Percentiles rank a stretch among this genome's conserved stretches.
These are phyloP conservation scores for Botryotinia convoluta DNA, from an alignment of 2,329 filamentous ascomycete species.

Conservation along the genomic window DNA sequence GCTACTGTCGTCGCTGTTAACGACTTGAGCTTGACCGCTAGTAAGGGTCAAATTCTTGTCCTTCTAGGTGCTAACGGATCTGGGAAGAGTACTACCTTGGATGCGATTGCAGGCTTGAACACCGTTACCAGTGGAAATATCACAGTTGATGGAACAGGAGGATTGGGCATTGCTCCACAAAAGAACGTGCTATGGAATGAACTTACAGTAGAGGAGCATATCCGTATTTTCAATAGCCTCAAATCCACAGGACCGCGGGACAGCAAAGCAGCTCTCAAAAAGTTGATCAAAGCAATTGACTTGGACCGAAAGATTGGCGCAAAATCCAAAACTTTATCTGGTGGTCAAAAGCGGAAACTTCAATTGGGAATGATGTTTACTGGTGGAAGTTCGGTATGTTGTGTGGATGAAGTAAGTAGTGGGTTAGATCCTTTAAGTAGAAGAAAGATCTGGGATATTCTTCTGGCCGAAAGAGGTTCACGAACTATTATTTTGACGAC, in stretches of 20 bases:
- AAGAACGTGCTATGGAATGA: conserved; percentile 94
- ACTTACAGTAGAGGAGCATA: conserved; percentile 80
- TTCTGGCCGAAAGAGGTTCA: conserved; percentile 76
- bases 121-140: conserved; percentile 75
- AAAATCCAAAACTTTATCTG: conserved; percentile 73
- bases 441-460: conserved; percentile 90
- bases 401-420: conserved; percentile 86
- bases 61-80: conserved; percentile 86
- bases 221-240: conserved; percentile 77
- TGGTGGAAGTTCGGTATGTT: conserved; percentile 82
- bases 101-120: conserved; percentile 81
- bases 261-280: conserved; percentile 55
- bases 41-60: conserved; percentile 79
- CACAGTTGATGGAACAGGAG: conserved; percentile 72
- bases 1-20: conserved; percentile 77
- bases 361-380: conserved; percentile 96
- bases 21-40: conserved; percentile 66
- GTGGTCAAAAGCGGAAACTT: conserved; percentile 88
- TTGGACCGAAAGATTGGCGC: conserved; percentile 71
- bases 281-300: conserved; percentile 70
- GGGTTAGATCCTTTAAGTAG: conserved; percentile 84
- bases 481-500: conserved; percentile 86
- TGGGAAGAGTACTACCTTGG: conserved; percentile 86
- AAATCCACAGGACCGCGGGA: conserved; percentile 63
- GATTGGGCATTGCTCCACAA: conserved; percentile 84